These are phyloP conservation scores for Xylaria sp. DNA, from an alignment of 2,329 filamentous ascomycete genomes.

Conservation along the genomic window DNA sequence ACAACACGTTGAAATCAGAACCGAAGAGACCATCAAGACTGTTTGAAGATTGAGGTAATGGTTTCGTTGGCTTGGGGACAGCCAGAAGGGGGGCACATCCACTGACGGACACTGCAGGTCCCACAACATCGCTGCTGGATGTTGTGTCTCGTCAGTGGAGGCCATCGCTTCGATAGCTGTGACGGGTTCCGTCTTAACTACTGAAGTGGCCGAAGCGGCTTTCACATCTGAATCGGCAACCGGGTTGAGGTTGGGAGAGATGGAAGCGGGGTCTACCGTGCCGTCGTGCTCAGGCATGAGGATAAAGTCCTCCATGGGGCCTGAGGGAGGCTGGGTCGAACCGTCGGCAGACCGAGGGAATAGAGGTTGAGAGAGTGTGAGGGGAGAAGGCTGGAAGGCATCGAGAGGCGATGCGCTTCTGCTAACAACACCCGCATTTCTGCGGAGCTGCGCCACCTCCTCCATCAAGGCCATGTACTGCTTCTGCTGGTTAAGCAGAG, in stretches of 20 bases:
- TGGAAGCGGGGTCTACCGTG: constrained; percentile 57
- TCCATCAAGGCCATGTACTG: constrained; percentile 45
- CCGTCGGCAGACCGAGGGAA: constrained; percentile 40
- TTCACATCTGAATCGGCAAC: constrained; percentile 41
- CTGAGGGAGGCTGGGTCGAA: constrained; percentile 29
- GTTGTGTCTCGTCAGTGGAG: constrained; percentile 95
- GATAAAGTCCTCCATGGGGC: constrained; percentile 42
- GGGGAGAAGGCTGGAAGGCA: constrained; percentile 40
- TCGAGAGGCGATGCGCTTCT: constrained; percentile 40
- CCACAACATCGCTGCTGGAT: constrained; percentile 99
- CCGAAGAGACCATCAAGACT: constrained; percentile 62
- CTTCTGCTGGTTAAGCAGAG: constrained; percentile 55
- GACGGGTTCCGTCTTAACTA: constrained; percentile 3
- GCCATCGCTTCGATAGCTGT: constrained; percentile 31
- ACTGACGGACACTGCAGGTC: constrained; percentile 99
- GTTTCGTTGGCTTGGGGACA: constrained; percentile 40
- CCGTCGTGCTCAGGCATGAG: constrained; percentile 37
- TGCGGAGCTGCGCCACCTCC: constrained; percentile 46
- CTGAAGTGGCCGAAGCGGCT: constrained; percentile 22
- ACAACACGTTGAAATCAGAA: constrained; percentile 63
- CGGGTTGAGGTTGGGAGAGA: constrained; percentile 53
- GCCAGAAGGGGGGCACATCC: constrained; percentile 49
- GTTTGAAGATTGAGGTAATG: constrained; percentile 52
- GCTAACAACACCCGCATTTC: constrained; percentile 38
- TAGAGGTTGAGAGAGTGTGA: constrained; percentile 55